These are phyloP conservation scores for Colletotrichum liriopes DNA, from an alignment of 2,329 filamentous ascomycete species.

Conservation along the genomic window DNA sequence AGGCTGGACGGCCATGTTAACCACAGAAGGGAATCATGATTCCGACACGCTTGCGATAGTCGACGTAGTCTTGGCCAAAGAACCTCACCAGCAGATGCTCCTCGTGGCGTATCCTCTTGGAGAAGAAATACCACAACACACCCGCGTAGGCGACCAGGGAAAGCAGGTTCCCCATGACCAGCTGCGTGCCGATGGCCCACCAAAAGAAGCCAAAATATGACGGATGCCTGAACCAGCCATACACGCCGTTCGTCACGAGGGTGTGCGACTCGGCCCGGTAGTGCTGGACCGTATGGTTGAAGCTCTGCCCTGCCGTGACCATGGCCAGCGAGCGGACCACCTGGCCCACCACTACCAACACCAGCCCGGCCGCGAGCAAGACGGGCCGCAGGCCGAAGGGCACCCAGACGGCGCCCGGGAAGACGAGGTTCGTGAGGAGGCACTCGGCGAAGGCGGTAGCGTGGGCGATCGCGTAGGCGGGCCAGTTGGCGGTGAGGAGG, in stretches of 20 bases:
- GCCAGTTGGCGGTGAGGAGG: constrained; percentile 88
- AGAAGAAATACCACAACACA: constrained; percentile 91
- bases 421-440: constrained; percentile 70
- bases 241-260: constrained; percentile 89
- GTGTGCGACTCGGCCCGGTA: constrained; percentile 78
- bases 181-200: constrained; percentile 96
- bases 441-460: constrained; percentile 82
- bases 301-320: constrained; percentile 89
- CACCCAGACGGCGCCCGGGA: constrained; percentile 65
- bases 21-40: constrained; percentile 83
- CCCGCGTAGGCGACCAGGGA: constrained; percentile 82
- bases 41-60: constrained; percentile 79
- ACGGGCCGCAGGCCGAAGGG: constrained; percentile 60
- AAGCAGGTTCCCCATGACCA: constrained; percentile 87
- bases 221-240: constrained; percentile 84
- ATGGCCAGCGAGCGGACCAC: constrained; percentile 85
- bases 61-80: constrained; percentile 86
- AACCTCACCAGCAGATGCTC: constrained; percentile 84
- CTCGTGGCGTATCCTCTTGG: constrained; percentile 80
- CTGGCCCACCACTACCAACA: constrained; percentile 80
- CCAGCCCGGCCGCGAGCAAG: constrained; percentile 71
- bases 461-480: constrained; percentile 88
- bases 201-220: constrained; percentile 99
- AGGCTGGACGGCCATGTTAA: neutral
- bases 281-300: constrained; percentile 89